Evolutionary conservation across 345 rosid genomes (phyloP).

Genomic region (Salix dunnii): DNA sequence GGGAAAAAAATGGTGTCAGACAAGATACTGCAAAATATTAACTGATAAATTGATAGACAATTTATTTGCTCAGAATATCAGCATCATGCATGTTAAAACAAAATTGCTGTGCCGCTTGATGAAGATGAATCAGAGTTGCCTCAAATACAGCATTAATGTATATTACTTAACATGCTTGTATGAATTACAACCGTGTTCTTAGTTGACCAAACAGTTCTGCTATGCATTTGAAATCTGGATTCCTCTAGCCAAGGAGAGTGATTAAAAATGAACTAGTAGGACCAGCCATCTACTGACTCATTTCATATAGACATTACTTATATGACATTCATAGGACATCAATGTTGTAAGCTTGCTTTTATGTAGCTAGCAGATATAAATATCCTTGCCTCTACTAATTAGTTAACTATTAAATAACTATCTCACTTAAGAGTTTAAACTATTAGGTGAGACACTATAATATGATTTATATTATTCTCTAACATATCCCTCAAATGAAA

Average conservation of each 20-base stretch:
- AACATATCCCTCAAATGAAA: no score
- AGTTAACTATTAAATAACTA: no score
- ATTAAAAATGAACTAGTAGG: not conserved
- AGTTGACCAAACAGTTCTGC: not conserved
- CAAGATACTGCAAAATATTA: not conserved
- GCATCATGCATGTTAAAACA: not conserved
- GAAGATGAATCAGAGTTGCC: not conserved
- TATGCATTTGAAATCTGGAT: not conserved
- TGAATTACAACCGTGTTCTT: not conserved
- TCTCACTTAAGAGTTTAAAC: no score
- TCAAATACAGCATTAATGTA: not conserved
- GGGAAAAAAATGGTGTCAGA: not conserved
- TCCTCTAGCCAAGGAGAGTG: not conserved
- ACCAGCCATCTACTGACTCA: constrained; percentile 2
- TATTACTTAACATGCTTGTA: not conserved
- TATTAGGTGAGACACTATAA: no score
- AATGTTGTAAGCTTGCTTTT: not conserved
- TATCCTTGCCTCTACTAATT: not conserved
- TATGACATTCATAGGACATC: not conserved
- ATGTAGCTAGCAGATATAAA: not conserved
- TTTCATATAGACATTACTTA: not conserved
- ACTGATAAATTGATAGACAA: not conserved
- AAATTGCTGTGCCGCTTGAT: not conserved
- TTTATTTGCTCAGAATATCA: not conserved
- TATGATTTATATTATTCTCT: no score